Percentiles rank a stretch among this genome's conserved stretches.
phyloP scores from a whole-genome alignment of 1,284 basidiomycete species.

The Neonothopanus nambi region DNA sequence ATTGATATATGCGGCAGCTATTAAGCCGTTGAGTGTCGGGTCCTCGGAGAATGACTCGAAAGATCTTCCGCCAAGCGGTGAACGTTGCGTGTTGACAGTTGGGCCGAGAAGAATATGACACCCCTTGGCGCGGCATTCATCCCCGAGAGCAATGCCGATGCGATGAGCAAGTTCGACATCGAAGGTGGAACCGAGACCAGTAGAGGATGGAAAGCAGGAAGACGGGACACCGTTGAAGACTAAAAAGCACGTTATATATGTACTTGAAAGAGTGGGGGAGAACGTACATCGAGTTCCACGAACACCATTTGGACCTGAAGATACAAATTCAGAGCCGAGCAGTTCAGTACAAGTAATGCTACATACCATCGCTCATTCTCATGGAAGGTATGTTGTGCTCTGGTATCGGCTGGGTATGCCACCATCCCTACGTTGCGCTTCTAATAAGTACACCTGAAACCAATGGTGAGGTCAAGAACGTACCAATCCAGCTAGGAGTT shows the following conservation, averaged over 20 bases:
- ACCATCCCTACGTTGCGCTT: conserved; percentile 39
- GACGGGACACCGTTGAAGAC: conserved; percentile 51
- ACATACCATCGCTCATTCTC: conserved; percentile 43
- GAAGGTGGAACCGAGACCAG: conserved; percentile 51
- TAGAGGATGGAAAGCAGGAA: conserved; percentile 50
- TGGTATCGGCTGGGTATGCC: conserved; percentile 49
- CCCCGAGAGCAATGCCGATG: conserved; percentile 45
- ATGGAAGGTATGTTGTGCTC: conserved; percentile 46
- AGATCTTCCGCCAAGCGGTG: conserved; percentile 47
- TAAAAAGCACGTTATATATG: conserved; percentile 18
- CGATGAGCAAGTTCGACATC: conserved; percentile 44
- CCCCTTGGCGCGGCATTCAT: conserved; percentile 48
- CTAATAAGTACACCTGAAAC: not conserved
- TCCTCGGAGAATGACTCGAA: conserved; percentile 59
- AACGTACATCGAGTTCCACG: conserved; percentile 45
- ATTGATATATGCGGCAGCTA: conserved; percentile 54
- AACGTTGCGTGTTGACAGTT: conserved; percentile 55
- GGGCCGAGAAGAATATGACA: conserved; percentile 50
- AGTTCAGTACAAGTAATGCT: not conserved
- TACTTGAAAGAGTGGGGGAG: conserved; percentile 2
- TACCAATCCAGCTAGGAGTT: conserved; percentile 42
- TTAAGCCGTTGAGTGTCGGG: conserved; percentile 37
- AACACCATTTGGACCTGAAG: conserved; percentile 49
- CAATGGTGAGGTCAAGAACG: conserved; percentile 10
- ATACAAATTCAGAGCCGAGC: not conserved